Evolutionary conservation across 108 stramenopile genomes (phyloP).

Genomic region (Skeletonema menzelii): DNA sequence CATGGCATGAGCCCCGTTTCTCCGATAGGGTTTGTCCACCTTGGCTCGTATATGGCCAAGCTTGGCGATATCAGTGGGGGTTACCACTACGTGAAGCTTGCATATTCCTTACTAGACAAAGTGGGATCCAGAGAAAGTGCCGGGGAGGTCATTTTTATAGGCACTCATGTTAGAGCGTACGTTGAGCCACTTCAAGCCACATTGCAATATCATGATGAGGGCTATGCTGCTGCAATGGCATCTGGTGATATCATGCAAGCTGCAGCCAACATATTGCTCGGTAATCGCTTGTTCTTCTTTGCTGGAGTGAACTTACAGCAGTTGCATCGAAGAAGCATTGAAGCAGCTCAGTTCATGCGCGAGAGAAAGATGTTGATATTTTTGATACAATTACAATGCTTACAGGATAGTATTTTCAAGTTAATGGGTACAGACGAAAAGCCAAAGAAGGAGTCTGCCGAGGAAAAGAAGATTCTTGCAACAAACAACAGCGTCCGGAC

Average conservation of each 20-base stretch:
- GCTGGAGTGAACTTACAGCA: not conserved
- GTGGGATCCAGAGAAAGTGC: slow-evolving; percentile 1
- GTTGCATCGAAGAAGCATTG: not conserved
- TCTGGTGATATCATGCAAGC: slow-evolving; percentile 8
- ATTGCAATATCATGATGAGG: not conserved
- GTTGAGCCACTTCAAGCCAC: slow-evolving; percentile 6
- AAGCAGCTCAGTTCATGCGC: not conserved
- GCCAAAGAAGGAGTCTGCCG: not conserved
- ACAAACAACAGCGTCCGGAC: not conserved
- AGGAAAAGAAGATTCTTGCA: not conserved
- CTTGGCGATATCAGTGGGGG: slow-evolving; percentile 7
- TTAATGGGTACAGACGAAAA: not conserved
- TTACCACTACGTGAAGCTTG: slow-evolving; percentile 10
- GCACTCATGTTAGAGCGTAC: not conserved
- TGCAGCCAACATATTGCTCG: not conserved
- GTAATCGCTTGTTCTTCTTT: not conserved
- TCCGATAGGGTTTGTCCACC: slow-evolving; percentile 12
- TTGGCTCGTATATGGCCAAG: slow-evolving; percentile 7
- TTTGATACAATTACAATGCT: not conserved
- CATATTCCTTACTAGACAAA: not conserved
- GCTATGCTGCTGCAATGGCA: slow-evolving; percentile 9
- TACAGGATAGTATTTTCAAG: not conserved
- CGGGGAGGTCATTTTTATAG: slow-evolving; percentile 4
- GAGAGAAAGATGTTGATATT: not conserved
- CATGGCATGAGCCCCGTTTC: slow-evolving; percentile 10